These are phyloP conservation scores for Naganishia albida DNA, from an alignment of 1,284 basidiomycete genomes.

Conservation along the genomic window DNA sequence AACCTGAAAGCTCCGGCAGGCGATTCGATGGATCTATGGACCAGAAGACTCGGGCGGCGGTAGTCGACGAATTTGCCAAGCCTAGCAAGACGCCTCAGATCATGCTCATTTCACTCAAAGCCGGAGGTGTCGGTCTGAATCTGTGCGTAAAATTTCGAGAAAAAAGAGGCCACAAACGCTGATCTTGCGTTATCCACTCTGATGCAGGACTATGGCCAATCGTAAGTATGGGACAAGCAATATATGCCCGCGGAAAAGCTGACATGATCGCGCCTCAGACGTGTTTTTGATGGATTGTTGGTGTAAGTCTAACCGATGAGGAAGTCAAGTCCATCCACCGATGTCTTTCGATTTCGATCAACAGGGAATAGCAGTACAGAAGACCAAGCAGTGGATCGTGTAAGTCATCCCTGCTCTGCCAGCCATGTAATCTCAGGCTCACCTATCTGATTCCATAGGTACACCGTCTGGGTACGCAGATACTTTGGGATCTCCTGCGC, in stretches of 20 bases:
- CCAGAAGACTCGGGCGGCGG: slow-evolving; percentile 74
- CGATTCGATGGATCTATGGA: slow-evolving; percentile 95
- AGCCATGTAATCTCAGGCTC: neutral
- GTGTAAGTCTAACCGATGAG: slow-evolving; percentile 60
- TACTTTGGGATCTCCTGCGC: too few species aligned
- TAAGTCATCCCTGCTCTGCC: slow-evolving; percentile 50
- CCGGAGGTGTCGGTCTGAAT: slow-evolving; percentile 89
- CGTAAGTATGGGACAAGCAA: slow-evolving; percentile 33
- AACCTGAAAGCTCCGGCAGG: slow-evolving; percentile 32
- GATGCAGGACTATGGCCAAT: slow-evolving; percentile 44
- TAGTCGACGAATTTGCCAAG: slow-evolving; percentile 73
- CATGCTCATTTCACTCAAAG: slow-evolving; percentile 85
- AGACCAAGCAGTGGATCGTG: slow-evolving; percentile 66
- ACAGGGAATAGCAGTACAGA: slow-evolving; percentile 27
- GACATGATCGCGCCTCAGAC: slow-evolving; percentile 57
- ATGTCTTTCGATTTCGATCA: neutral
- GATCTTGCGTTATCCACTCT: neutral
- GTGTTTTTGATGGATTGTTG: slow-evolving; percentile 97
- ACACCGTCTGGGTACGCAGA: slow-evolving; percentile 11
- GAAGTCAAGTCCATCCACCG: neutral
- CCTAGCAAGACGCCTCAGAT: slow-evolving; percentile 70
- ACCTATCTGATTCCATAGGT: slow-evolving; percentile 1
- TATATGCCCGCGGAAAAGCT: slow-evolving; percentile 5
- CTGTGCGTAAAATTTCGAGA: slow-evolving; percentile 59
- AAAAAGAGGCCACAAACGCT: neutral